Evolutionary conservation across 1,139 yeast genomes (phyloP), one percentile per base, ranked within the genome.

Genomic region (Suhomyces bolitotheri): DNA sequence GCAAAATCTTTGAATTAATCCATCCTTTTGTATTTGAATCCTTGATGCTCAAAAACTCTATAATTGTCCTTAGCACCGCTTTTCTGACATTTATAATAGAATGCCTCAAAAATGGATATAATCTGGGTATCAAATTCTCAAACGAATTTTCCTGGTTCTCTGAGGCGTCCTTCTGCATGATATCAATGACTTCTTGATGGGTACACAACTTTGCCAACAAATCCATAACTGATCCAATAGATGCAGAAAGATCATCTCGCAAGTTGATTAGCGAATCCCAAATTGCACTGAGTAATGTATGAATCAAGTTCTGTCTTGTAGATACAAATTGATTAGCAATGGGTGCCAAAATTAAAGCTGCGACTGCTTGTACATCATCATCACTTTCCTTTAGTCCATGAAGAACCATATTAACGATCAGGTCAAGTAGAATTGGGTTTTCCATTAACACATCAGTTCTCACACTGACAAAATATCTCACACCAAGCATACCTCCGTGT

Each of bases 171-270:
- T 68, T 65, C 46, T 82, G 77, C 72, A 92, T 78, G 17, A 82
- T 75, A 19, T 76, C 80, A 30, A 90, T 67, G 4, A 90, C 96
- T 51, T 81, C 80, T 5, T 80, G 77, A 58, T 83, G 92, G 4
- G 89, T 78, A 60, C 97, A 92, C 34, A 92, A 69, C 52, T 84
- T 88, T 2, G 97, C 94, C 43, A 92, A 70, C 26, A 92, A 66
- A 58, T 92, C 97, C 97, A 92, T 92, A 2, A 92, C 95, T 3
- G 95, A 86, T 27, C 97, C 97, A 34, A 92, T 90, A 11, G 96
- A 85, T 0, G 97, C 96, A 14, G 95, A 85, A 34, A 92, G 70
- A 57, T 92, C 98, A 56, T 92, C 98, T 47, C 86, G 80, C 41
- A 90, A 68, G 51, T 85, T 88, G 2, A 88, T 78, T 27, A 92